A percentile compares a stretch with the other conserved stretches of the same genome.
phyloP scores from a whole-genome alignment of 768 basidiomycete species.

The Suillus cothurnatus region DNA sequence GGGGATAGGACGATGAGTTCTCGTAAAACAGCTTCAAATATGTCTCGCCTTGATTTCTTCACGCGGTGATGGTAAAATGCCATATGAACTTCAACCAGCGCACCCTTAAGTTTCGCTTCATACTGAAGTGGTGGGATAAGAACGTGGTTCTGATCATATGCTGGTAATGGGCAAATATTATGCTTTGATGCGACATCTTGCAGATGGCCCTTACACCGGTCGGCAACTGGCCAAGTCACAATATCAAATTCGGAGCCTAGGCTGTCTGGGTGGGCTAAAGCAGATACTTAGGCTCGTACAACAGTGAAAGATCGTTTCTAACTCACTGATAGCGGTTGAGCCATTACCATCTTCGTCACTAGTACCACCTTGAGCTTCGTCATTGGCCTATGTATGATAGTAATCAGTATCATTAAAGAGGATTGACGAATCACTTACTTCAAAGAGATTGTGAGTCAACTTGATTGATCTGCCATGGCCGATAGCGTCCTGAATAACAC shows the following conservation, averaged over 20 bases:
- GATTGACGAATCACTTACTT: background rate
- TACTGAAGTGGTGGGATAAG: no score
- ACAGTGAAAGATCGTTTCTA: background rate
- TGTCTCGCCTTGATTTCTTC: no score
- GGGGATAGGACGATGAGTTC: no score
- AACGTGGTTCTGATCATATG: no score
- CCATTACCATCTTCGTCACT: background rate
- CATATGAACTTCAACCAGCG: no score
- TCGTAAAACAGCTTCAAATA: no score
- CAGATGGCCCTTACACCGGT: no score
- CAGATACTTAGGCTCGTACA: background rate
- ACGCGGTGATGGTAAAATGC: no score
- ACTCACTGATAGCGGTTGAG: background rate
- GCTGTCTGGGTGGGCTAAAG: background rate
- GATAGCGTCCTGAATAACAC: background rate
- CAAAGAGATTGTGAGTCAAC: background rate
- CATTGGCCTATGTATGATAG: background rate
- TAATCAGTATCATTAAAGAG: background rate
- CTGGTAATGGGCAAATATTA: no score
- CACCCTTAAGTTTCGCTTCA: no score
- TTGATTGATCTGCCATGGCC: background rate
- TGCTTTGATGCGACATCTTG: no score
- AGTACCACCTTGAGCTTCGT: background rate
- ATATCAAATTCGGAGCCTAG: background rate
- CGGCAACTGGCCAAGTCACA: no score